Evolutionary conservation across 257 asterid genomes (phyloP).

Genomic region (Petrea volubilis): DNA sequence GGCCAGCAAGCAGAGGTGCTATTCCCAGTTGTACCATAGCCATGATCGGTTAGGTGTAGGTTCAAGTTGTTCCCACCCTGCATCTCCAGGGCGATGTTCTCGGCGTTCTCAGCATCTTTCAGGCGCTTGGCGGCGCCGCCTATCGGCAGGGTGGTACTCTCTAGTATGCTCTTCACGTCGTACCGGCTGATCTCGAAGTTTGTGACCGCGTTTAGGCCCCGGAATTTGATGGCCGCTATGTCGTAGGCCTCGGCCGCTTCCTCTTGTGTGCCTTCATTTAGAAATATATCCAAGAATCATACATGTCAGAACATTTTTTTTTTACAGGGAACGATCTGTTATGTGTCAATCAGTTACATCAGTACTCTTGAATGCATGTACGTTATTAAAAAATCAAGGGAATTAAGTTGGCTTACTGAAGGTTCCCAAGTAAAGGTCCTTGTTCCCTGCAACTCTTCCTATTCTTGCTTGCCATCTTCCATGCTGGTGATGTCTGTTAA

Average conservation of each 20-base stretch:
- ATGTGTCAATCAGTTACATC: too few relatives aligned
- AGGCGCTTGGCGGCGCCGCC: conserved; percentile 83
- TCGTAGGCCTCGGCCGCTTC: conserved; percentile 97
- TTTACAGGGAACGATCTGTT: too few relatives aligned
- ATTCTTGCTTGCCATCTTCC: conserved; percentile 99
- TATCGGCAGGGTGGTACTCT: conserved; percentile 67
- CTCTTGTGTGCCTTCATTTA: conserved; percentile 69
- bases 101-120: conserved; percentile 65
- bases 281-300: not conserved
- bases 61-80: conserved; percentile 32
- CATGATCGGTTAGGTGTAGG: conserved; percentile 36
- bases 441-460: conserved; percentile 95
- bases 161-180: conserved; percentile 81
- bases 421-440: conserved; percentile 90
- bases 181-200: conserved; percentile 81
- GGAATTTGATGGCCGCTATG: conserved; percentile 89
- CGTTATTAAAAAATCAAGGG: too few relatives aligned
- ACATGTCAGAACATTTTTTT: too few relatives aligned
- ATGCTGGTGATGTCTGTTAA: conserved; percentile 83
- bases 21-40: conserved; percentile 20
- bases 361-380: too few relatives aligned
- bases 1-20: conserved; percentile 44
- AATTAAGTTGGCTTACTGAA: conserved; percentile 65
- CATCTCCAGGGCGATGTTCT: conserved; percentile 42
- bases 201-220: conserved; percentile 77